Base-by-base conservation (phyloP, 495 filamentous ascomycete species). In the Cetradonia linearis region DNA sequence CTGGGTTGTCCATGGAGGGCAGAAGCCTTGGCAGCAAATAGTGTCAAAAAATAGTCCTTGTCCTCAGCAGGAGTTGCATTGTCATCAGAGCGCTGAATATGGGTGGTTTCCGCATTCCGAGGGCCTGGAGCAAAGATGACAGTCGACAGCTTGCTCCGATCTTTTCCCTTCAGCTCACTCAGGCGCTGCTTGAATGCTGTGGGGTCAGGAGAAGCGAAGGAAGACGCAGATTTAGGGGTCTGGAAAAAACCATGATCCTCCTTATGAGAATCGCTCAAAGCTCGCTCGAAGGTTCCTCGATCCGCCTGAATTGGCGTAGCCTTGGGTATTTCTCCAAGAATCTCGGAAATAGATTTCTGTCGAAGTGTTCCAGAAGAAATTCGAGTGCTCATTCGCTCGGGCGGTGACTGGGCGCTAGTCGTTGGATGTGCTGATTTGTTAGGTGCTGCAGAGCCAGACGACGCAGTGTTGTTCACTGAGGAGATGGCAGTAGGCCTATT, bases 1-100 rank as follows among this genome's bases (percentile, higher is more conserved):
- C 81, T 77, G 38, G 78, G 81, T 69, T 74, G 80, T 69, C 71
- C 80, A 69, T 70, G 81, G 63, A 71, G 81, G 54, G 72, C 80
- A 70, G 77, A 86, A 66, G 73, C 86, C 73, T 81, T 86, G 70
- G 73, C 87, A 69, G 78, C 70, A 62, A 94, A 95, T 16, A 95
- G 74, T 1, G 87, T 86, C 52, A 86, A 83, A 56, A 93, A 85
- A 69, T 96, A 96, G 65, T 95, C 91, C 67, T 74, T 76, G 20
- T 77, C 73, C 42, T 80, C 76, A 61, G 81, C 76, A 63, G 69
- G 65, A 33, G 68, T 64, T 27, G 75, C 73, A 40, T 61, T 55
- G 31, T 73, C 75, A 60, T 79, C 63, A 67, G 68, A 63, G 67
- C 77, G 66, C 63, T 63, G 65, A 66, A 63, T 60, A 62, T 68